These are phyloP conservation scores for Bothriochloa decipiens DNA, from an alignment of 176 grass and related monocot genomes.

Conservation along the genomic window DNA sequence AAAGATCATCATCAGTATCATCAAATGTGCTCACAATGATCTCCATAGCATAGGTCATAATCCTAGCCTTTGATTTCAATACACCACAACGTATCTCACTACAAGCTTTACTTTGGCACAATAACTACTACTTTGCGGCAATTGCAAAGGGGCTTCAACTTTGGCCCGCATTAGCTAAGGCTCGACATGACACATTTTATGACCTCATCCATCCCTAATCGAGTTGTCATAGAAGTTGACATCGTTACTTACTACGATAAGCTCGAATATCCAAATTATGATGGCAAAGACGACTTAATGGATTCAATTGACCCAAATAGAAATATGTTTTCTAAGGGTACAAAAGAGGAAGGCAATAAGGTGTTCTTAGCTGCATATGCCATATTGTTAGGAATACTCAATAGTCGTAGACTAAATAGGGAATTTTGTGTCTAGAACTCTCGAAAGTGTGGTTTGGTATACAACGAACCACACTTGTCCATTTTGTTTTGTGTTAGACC, in stretches of 20 bases:
- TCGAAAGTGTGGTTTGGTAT: background rate
- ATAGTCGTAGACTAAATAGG: background rate
- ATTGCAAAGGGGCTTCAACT: background rate
- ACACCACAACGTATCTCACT: background rate
- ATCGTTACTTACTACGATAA: background rate
- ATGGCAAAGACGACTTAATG: background rate
- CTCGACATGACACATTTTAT: background rate
- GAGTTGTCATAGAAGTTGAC: background rate
- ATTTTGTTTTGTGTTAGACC: background rate
- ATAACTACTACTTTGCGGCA: background rate
- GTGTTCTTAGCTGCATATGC: background rate
- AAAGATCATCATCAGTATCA: background rate
- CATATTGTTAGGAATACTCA: background rate
- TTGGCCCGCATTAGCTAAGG: background rate
- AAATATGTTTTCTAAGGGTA: background rate
- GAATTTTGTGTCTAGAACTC: background rate
- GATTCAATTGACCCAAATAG: background rate
- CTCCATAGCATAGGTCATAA: background rate
- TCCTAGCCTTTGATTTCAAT: background rate
- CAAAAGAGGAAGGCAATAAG: background rate
- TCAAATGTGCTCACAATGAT: background rate
- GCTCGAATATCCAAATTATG: background rate
- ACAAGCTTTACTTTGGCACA: background rate
- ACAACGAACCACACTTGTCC: background rate
- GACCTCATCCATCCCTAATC: background rate